A percentile compares a stretch with the other conserved stretches of the same genome.
These are phyloP conservation scores for Aphanoascus verrucosus DNA, from an alignment of 2,329 filamentous ascomycete genomes.

Conservation along the genomic window DNA sequence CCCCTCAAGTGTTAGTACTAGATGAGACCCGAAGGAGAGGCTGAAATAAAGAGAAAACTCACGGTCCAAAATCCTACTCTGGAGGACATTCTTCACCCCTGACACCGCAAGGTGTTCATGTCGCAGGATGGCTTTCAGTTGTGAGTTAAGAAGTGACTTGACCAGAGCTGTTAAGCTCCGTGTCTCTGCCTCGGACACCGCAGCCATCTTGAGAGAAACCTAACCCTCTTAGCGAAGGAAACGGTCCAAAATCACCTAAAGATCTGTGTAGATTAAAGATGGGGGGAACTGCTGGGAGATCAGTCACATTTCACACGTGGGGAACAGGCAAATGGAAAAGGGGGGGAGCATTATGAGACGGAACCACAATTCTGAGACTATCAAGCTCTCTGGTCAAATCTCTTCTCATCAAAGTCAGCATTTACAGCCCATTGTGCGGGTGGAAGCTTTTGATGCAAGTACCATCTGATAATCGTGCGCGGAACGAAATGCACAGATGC, in stretches of 20 bases:
- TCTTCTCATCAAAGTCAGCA: not conserved
- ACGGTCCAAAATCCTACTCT: slow-evolving; percentile 69
- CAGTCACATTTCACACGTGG: not conserved
- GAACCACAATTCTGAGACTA: not conserved
- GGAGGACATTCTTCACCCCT: slow-evolving; percentile 75
- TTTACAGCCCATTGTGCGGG: not conserved
- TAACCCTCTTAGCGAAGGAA: not conserved
- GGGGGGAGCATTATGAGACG: slow-evolving; percentile 1
- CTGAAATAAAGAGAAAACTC: slow-evolving; percentile 33
- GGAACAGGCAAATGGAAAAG: not conserved
- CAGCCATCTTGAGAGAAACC: slow-evolving; percentile 26
- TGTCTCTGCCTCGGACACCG: slow-evolving; percentile 33
- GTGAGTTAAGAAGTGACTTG: slow-evolving; percentile 49
- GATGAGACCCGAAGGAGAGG: not conserved
- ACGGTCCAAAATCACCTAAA: not conserved
- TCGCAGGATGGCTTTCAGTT: slow-evolving; percentile 67
- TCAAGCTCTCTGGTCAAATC: too few species aligned
- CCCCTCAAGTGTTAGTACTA: slow-evolving; percentile 14
- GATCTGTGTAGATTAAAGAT: not conserved
- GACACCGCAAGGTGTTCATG: slow-evolving; percentile 64
- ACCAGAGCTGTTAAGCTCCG: slow-evolving; percentile 36
- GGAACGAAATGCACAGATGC: not conserved
- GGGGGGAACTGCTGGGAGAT: not conserved
- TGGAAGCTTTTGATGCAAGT: not conserved
- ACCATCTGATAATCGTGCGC: not conserved